Base-by-base conservation (phyloP, 768 basidiomycete genomes). In the Clathrus columnatus region DNA sequence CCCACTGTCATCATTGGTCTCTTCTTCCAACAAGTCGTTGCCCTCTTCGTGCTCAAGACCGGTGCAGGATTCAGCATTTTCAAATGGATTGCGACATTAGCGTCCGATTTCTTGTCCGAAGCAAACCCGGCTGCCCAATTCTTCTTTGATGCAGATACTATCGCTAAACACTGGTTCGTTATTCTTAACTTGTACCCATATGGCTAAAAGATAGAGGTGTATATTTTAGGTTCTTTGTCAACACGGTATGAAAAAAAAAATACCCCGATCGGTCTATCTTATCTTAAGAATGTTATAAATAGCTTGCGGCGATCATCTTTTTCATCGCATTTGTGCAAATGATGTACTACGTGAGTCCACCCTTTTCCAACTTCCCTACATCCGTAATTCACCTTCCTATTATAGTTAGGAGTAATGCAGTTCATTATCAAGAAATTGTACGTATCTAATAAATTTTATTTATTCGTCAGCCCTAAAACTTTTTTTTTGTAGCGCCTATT, bases 261-360 rank as follows among this genome's bases (percentile, higher is more conserved):
- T n/a, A n/a, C n/a, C n/a, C n/a, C n/a, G n/a, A n/a, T 32, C 20
- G 26, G 55, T 55, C 42, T 23, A 18, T 48, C 57, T 28, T 21
- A 5, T 42, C 5, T n/a, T 26, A 3, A n/a, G 17, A 11, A 36
- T n/a, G 36, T 36, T 11, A 36, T 36, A 11, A 11, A 36, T n/a
- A 87, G 80, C 79, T 92, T 41, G 64, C 78, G 8, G 78, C 85
- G 18, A 87, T 95, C 68, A 90, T 96, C 65, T 95, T 95, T 77
- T 96, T 96, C 76, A 80, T 96, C 61, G 91, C 92, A 24, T 86
- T 90, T 61, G 81, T 93, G 53, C 90, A 93, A 69, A 91, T 92
- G 87, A 68, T 90, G 70, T 93, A 91, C 73, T 87, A 92, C 59
- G 68, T 67, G 70, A 63, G 57, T 23, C 61, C 59, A 11, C n/a